Conservation (phyloP, 2,329 filamentous ascomycete species). For the Teratosphaeria pseudoeucalypti region DNA sequence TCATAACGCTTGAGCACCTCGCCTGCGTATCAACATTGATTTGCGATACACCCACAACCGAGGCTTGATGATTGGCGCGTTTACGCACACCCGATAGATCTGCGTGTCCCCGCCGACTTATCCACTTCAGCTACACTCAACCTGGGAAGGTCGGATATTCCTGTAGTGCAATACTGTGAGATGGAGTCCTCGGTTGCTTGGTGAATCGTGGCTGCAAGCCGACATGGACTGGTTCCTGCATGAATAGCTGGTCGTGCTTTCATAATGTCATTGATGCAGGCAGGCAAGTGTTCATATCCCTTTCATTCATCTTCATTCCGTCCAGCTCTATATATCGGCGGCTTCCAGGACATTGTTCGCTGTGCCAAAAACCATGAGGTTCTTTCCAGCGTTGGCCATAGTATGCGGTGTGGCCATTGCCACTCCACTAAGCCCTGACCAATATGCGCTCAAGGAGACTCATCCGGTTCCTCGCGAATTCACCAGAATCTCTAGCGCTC, state of each 20-base stretch:
- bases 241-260: neutral
- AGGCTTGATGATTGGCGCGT: neutral
- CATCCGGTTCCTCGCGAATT: neutral
- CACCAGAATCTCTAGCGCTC: neutral
- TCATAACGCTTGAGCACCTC: neutral
- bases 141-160: neutral
- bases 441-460: neutral
- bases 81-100: neutral
- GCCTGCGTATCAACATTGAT: neutral
- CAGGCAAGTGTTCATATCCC: neutral
- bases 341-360: neutral
- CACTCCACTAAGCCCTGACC: neutral
- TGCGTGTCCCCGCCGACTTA: neutral
- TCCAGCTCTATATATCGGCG: neutral
- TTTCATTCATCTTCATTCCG: neutral
- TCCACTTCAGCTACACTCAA: neutral
- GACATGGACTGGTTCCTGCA: neutral
- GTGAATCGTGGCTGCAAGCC: neutral
- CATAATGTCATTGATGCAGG: neutral
- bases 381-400: neutral
- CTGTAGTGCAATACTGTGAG: neutral
- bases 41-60: neutral
- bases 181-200: neutral
- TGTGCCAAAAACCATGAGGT: neutral
- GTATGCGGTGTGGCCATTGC: neutral